phyloP scores from a whole-genome alignment of 192 early-diverging fungal species.

The Coemansia sp. region DNA sequence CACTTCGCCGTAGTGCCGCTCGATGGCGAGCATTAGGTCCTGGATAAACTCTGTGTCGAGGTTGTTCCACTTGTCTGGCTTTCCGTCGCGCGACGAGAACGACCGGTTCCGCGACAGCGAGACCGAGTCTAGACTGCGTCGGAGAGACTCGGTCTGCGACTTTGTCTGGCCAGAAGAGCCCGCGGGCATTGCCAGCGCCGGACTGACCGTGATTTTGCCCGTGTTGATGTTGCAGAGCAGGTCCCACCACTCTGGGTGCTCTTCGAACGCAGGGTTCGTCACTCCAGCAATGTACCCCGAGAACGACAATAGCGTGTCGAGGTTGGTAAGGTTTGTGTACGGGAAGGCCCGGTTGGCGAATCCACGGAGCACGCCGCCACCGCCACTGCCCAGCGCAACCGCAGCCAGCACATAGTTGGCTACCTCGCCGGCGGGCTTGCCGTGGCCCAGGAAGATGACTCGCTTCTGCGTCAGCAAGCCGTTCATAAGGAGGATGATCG shows the following conservation, averaged over 20 bases:
- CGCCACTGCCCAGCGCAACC: conserved; percentile 83
- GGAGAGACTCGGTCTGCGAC: conserved; percentile 33
- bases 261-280: conserved; percentile 93
- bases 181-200: conserved; percentile 48
- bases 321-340: conserved; percentile 79
- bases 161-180: conserved; percentile 5
- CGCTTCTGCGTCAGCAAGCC: conserved; percentile 90
- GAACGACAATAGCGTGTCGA: conserved; percentile 77
- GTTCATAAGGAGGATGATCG: conserved; percentile 82
- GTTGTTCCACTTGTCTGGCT: conserved; percentile 51
- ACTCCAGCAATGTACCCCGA: conserved; percentile 94
- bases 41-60: conserved; percentile 48
- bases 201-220: conserved; percentile 89
- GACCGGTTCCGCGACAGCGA: conserved; percentile 43
- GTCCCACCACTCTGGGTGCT: conserved; percentile 92
- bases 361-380: conserved; percentile 77
- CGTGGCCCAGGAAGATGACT: conserved; percentile 85
- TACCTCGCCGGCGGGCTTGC: conserved; percentile 85
- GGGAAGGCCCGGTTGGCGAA: conserved; percentile 86
- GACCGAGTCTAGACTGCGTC: conserved; percentile 47
- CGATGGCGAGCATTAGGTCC: conserved; percentile 68
- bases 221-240: conserved; percentile 92
- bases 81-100: conserved; percentile 44
- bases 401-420: conserved; percentile 88
- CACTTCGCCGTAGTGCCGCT: conserved; percentile 79